phyloP scores from a whole-genome alignment of 805 yeast species.

The Metschnikowia gelsemii region DNA sequence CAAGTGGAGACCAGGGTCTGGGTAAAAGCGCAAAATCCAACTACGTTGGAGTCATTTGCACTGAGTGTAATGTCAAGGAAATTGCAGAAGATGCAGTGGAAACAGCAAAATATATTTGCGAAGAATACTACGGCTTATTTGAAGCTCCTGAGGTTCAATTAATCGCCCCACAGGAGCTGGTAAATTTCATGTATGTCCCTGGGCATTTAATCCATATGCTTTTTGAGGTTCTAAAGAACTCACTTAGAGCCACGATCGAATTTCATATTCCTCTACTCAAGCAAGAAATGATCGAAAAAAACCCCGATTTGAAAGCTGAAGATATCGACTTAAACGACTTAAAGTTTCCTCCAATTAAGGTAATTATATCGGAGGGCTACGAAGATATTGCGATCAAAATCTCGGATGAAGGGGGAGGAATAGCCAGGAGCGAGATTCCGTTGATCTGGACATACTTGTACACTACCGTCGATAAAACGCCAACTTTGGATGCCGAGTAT shows the following conservation, averaged over 20 bases:
- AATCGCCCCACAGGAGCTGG: constrained; percentile 67
- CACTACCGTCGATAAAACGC: constrained; percentile 78
- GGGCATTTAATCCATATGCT: constrained; percentile 91
- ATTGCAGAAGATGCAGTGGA: constrained; percentile 86
- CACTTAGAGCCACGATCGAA: constrained; percentile 86
- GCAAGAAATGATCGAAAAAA: constrained; percentile 35
- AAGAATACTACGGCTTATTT: constrained; percentile 82
- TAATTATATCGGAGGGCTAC: constrained; percentile 82
- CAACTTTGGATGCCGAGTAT: constrained; percentile 58
- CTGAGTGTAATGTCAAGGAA: constrained; percentile 79
- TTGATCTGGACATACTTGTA: constrained; percentile 88
- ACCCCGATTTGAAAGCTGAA: constrained; percentile 40
- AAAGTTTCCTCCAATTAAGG: constrained; percentile 78
- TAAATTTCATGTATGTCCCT: constrained; percentile 87
- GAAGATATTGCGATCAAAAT: constrained; percentile 90
- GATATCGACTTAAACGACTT: constrained; percentile 57
- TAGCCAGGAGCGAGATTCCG: constrained; percentile 79
- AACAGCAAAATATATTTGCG: constrained; percentile 86
- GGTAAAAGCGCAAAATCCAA: constrained; percentile 38
- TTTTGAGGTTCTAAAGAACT: constrained; percentile 83
- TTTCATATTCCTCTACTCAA: constrained; percentile 57
- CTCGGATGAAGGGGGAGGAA: constrained; percentile 93
- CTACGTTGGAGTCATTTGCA: constrained; percentile 87
- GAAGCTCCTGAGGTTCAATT: constrained; percentile 84
- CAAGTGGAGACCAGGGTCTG: constrained; percentile 16